phyloP scores from a whole-genome alignment of 2,329 filamentous ascomycete species.

The Penicillium paneum region DNA sequence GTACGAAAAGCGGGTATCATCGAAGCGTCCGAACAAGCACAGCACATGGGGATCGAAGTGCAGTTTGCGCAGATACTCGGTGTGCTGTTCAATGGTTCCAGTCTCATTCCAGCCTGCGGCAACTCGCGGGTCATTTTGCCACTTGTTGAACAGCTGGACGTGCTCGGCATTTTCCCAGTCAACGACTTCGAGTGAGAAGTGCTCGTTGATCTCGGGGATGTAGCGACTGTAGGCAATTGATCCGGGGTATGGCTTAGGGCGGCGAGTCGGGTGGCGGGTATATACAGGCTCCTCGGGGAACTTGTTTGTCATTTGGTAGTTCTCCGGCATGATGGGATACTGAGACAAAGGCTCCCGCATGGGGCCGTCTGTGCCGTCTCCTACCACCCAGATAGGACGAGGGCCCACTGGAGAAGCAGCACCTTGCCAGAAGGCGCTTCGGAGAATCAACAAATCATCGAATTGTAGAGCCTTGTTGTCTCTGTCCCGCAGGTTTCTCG shows the following conservation, averaged over 20 bases:
- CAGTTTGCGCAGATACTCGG: conserved; percentile 65
- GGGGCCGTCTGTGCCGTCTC: conserved; percentile 35
- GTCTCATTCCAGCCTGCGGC: conserved; percentile 78
- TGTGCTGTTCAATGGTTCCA: conserved; percentile 70
- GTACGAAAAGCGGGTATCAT: conserved; percentile 70
- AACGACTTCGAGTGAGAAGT: conserved; percentile 72
- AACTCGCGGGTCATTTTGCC: conserved; percentile 82
- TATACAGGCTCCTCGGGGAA: conserved; percentile 52
- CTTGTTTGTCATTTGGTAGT: conserved; percentile 48
- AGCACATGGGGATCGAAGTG: conserved; percentile 71
- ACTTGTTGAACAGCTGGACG: conserved; percentile 68
- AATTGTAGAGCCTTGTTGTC: conserved; percentile 16
- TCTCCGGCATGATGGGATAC: conserved; percentile 32
- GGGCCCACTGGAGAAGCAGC: conserved; percentile 65
- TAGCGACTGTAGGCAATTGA: conserved; percentile 73
- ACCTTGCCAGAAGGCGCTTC: conserved; percentile 66
- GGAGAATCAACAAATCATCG: conserved; percentile 48
- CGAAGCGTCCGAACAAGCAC: conserved; percentile 67
- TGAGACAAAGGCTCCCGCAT: conserved; percentile 24
- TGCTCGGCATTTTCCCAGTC: conserved; percentile 64
- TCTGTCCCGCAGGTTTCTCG: conserved; percentile 19
- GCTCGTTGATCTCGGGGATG: conserved; percentile 71
- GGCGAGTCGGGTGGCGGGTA: conserved; percentile 67
- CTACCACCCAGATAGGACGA: conserved; percentile 60
- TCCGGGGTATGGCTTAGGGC: conserved; percentile 67